Conservation (phyloP, 192 early-diverging fungal species). For the Umbelopsis ramanniana region DNA sequence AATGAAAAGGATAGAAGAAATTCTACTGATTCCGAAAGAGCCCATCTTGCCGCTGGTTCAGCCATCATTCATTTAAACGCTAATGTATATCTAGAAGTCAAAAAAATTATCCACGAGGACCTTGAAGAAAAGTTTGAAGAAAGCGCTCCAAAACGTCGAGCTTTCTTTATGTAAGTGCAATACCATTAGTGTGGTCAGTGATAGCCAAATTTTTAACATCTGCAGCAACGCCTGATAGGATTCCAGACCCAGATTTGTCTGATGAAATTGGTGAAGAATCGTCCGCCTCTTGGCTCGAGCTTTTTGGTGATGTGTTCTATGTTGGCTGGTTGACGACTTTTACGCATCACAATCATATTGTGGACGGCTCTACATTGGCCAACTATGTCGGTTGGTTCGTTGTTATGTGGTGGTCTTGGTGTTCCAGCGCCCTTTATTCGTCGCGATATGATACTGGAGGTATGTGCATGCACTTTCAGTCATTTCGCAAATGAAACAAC, state of each 20-base stretch:
- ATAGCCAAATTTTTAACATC: not conserved
- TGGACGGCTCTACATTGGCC: conserved; percentile 30
- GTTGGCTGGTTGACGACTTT: conserved; percentile 49
- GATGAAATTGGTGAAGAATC: conserved; percentile 39
- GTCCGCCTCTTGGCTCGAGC: conserved; percentile 38
- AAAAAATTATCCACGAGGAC: not conserved
- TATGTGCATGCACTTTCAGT: not conserved
- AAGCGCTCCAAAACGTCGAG: not conserved
- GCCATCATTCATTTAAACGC: conserved; percentile 28
- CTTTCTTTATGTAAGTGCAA: conserved; percentile 34
- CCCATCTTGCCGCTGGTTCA: conserved; percentile 3
- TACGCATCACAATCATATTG: conserved; percentile 52
- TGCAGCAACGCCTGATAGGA: not conserved
- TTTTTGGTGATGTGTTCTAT: conserved; percentile 54
- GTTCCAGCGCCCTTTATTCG: conserved; percentile 43
- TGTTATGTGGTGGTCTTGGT: conserved; percentile 47
- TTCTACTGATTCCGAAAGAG: conserved; percentile 7
- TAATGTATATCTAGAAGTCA: conserved; percentile 41
- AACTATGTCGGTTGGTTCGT: conserved; percentile 44
- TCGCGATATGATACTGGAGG: conserved; percentile 38
- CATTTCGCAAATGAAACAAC: no score
- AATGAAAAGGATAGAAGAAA: not conserved
- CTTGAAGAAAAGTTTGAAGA: conserved; percentile 24
- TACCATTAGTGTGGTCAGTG: not conserved
- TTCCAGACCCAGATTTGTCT: conserved; percentile 39